Evolutionary conservation across 768 basidiomycete species (phyloP), one percentile per base, ranked within the genome.

Genomic region (Leccinum subtestaceum): DNA sequence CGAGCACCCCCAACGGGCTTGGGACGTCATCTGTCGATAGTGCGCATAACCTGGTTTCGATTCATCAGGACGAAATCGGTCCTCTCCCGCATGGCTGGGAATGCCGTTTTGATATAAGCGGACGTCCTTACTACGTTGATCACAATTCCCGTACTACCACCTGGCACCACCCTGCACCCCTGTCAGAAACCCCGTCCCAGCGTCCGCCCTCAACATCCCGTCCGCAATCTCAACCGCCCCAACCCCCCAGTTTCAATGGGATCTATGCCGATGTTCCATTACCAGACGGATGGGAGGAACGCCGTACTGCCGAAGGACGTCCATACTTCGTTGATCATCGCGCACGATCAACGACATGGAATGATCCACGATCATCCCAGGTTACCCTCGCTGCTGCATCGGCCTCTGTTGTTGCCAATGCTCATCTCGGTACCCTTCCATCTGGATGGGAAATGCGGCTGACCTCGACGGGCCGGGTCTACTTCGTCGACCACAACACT

Each of bases 401-500:
- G 65, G 58, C 77, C 66, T 63, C 76, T 68, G 59, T 77, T 71
- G 65, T 80, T 56, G 72, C 84, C 64, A 83, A 77, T 57, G 73
- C 85, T 61, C 78, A 88, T 63, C 83, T 93, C 17, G 93, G 94
- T 0, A 85, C 90, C 7, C 79, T 96, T 38, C 94, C 94, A 5
- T 89, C 87, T 48, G 94, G 93, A 60, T 96, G 93, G 93, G 94
- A 96, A 75, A 95, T 95, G 94, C 82, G 94, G 19, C 74, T 95
- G 54, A 95, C 94, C 1, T 87, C 88, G 1, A 93, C 89, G 0
- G 82, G 83, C 8, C 81, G 93, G 34, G 88, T 95, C 17, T 96
- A 96, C 75, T 96, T 94, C 65, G 93, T 95, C 13, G 94, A 95
- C 70, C 94, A 96, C 74, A 95, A 89, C 62, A 89, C 88, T 40